Base-by-base conservation (phyloP, 208 protist genomes). In the Trypanosoma platydactyli region DNA sequence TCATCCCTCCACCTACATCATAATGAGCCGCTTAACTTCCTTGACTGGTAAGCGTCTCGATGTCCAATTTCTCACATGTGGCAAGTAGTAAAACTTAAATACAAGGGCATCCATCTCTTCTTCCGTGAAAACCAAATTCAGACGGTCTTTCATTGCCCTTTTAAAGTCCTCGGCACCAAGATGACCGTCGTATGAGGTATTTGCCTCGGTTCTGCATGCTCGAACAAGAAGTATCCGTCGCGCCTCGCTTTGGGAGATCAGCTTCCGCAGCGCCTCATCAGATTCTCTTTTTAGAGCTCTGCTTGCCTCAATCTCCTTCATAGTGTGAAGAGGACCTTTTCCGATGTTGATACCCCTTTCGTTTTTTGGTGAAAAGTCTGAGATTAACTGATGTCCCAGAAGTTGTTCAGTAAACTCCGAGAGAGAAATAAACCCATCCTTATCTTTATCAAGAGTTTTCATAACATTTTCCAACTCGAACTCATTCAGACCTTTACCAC, bases 371-470 rank as follows among this genome's bases (percentile, higher is more conserved):
- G 82, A 64, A 70, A 95, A 90, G 58, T 82, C 79, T 1, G 91
- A 88, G 30, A 89, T 73, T 51, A 96, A 91, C 73, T 89, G 80
- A 67, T 94, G 85, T 22, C 77, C 71, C 41, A 92, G 68, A 51
- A 96, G 76, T 46, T 86, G 61, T 67, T 94, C 80, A n/a, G 73
- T 81, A 59, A 97, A 94, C 30, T 95, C 91, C 27, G 74, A 55
- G 11, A 97, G 73, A 18, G 77, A 81, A 16, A 97, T 82, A 73
- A 77, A 78, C n/a, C 88, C 80, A 70, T 90, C 80, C 7, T 87
- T 75, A 68, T 97, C 83, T 18, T 66, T 56, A 65, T 97, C 91
- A n/a, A 84, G 67, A n/a, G 27, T 49, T 64, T 55, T 55, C 82
- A 92, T 91, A 35, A 93, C 78, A 33, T 61, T 57, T 1, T 83